Evolutionary conservation across 2,329 filamentous ascomycete genomes (phyloP).

Genomic region (Penicillium sp.): DNA sequence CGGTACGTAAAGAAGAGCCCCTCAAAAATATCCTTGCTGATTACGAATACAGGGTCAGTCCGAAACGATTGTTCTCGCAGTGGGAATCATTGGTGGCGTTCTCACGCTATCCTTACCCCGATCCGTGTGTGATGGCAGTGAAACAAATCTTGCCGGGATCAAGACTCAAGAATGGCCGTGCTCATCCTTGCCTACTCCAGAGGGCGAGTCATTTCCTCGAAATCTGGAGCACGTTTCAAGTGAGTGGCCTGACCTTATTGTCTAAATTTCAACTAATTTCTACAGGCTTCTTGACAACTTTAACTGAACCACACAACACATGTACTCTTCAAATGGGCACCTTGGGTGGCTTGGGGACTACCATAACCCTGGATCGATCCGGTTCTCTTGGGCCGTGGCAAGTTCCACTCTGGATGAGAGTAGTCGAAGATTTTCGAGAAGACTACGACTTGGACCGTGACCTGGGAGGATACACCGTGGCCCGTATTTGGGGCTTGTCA

Average conservation of each 20-base stretch:
- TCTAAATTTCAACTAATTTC: background rate
- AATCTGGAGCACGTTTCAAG: constrained; percentile 38
- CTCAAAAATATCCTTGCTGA: background rate
- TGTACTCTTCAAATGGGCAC: constrained; percentile 33
- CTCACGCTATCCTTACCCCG: constrained; percentile 23
- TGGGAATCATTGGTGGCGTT: constrained; percentile 26
- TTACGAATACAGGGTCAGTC: constrained; percentile 23
- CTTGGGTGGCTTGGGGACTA: constrained; percentile 27
- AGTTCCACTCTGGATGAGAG: constrained; percentile 30
- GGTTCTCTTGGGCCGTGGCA: background rate
- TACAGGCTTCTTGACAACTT: constrained; percentile 26
- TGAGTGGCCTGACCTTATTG: constrained; percentile 13
- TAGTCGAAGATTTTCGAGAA: constrained; percentile 35
- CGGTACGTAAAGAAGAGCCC: constrained; percentile 27
- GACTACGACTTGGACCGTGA: constrained; percentile 52
- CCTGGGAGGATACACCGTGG: constrained; percentile 50
- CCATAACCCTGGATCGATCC: constrained; percentile 11
- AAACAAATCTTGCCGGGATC: constrained; percentile 2
- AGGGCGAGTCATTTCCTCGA: constrained; percentile 5
- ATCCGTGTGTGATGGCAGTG: constrained; percentile 15
- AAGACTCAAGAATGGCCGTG: constrained; percentile 17
- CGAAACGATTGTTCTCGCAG: constrained; percentile 22
- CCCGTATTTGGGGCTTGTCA: constrained; percentile 56
- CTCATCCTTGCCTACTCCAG: constrained; percentile 4
- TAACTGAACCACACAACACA: constrained; percentile 10